phyloP scores from a whole-genome alignment of 2,329 filamentous ascomycete genomes.

The Ophiostoma populinum region DNA sequence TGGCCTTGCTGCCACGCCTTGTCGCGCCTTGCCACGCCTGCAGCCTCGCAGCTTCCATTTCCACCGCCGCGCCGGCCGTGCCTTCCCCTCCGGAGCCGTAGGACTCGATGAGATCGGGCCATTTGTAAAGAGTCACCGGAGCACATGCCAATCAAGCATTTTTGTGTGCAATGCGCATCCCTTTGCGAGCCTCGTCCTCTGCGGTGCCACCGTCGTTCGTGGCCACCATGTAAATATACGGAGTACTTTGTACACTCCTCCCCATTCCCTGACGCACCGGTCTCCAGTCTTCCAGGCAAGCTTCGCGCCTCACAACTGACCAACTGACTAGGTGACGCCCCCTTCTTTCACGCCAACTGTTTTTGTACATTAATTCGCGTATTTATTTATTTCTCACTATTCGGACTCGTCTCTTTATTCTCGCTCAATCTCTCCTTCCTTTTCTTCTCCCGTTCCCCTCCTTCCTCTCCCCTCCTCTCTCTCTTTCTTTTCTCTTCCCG shows the following conservation, averaged over 20 bases:
- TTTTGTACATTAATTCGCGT: background rate
- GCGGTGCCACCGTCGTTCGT: too few species aligned
- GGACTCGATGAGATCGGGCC: too few species aligned
- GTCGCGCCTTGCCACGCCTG: slow-evolving; percentile 1
- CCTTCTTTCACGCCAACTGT: too few species aligned
- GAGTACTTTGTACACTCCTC: slow-evolving; percentile 2
- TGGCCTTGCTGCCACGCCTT: too few species aligned
- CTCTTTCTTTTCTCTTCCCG: background rate
- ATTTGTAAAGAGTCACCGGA: too few species aligned
- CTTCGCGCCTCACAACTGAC: background rate
- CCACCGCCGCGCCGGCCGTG: background rate
- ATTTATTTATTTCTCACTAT: slow-evolving; percentile 5
- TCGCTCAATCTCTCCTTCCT: slow-evolving; percentile 3
- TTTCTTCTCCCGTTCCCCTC: background rate
- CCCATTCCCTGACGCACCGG: background rate
- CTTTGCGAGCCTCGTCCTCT: too few species aligned
- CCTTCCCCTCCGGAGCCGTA: too few species aligned
- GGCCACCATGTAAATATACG: too few species aligned
- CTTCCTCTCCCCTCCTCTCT: background rate
- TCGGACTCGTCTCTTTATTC: slow-evolving; percentile 2
- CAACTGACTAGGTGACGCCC: too few species aligned
- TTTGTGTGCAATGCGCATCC: too few species aligned
- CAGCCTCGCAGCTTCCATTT: background rate
- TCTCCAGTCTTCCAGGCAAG: slow-evolving; percentile 1
- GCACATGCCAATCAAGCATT: too few species aligned